A percentile compares a stretch with the other conserved stretches of the same genome.
Conservation (phyloP, 1,284 basidiomycete genomes). For the Apiotrichum laibachii region DNA sequence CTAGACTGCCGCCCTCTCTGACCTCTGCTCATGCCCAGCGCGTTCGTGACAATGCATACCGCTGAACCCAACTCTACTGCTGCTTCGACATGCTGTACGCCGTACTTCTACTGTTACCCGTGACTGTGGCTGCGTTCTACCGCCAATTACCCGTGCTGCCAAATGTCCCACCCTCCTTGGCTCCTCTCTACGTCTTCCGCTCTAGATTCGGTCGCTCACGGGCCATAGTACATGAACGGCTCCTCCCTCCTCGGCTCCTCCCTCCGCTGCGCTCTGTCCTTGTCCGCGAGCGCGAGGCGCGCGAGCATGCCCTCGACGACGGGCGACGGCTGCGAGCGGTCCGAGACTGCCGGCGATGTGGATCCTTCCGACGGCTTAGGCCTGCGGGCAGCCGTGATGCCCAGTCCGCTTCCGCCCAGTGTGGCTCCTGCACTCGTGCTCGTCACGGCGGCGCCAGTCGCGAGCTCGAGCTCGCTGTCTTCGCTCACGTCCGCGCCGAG, state of each 20-base stretch:
- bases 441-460: neutral
- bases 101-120: too few relatives aligned
- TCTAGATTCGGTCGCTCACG: neutral
- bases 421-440: neutral
- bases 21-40: too few relatives aligned
- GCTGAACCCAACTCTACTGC: too few relatives aligned
- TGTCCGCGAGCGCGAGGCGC: conserved; percentile 12
- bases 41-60: too few relatives aligned
- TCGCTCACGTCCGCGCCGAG: conserved; percentile 10
- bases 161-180: too few relatives aligned
- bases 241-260: neutral
- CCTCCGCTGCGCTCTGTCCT: neutral
- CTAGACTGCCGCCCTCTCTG: too few relatives aligned
- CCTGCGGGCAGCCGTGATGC: too few relatives aligned
- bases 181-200: too few relatives aligned
- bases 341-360: neutral
- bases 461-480: conserved; percentile 1
- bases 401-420: neutral
- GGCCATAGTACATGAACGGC: neutral
- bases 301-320: conserved; percentile 14
- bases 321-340: conserved; percentile 6
- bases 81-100: too few relatives aligned
- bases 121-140: too few relatives aligned
- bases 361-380: neutral
- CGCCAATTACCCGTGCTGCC: too few relatives aligned